phyloP scores from a whole-genome alignment of 2,329 filamentous ascomycete genomes.

The Trichoderma sp. region DNA sequence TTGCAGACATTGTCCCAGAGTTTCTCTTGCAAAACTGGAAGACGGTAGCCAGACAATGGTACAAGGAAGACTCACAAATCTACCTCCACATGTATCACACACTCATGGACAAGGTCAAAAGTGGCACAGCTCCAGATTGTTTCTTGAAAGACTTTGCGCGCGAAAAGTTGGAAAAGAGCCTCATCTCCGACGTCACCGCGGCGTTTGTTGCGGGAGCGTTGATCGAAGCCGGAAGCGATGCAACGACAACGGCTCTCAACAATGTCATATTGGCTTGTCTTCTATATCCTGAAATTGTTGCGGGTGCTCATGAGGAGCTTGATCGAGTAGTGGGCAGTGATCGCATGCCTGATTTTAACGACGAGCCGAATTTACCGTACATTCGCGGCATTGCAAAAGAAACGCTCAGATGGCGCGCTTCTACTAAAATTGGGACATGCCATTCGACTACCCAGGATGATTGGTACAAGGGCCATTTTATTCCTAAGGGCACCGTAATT shows the following conservation, averaged over 20 bases:
- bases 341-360: slow-evolving; percentile 43
- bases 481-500: slow-evolving; percentile 6
- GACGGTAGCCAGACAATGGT: slow-evolving; percentile 16
- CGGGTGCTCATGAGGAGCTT: slow-evolving; percentile 40
- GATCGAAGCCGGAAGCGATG: slow-evolving; percentile 27
- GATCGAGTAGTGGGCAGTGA: slow-evolving; percentile 42
- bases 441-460: slow-evolving; percentile 14
- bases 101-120: slow-evolving; percentile 18
- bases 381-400: slow-evolving; percentile 34
- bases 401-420: slow-evolving; percentile 32
- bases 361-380: slow-evolving; percentile 46
- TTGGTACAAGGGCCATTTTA: neutral
- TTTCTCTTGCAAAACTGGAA: slow-evolving; percentile 16
- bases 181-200: slow-evolving; percentile 23
- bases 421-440: neutral
- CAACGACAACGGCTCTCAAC: slow-evolving; percentile 31
- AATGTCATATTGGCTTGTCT: slow-evolving; percentile 49
- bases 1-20: slow-evolving; percentile 6
- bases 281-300: slow-evolving; percentile 42
- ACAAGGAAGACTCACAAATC: slow-evolving; percentile 24
- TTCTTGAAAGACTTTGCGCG: slow-evolving; percentile 25
- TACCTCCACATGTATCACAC: slow-evolving; percentile 24
- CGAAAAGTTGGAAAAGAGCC: slow-evolving; percentile 21
- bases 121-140: slow-evolving; percentile 22
- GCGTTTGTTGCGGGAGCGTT: slow-evolving; percentile 23